These are phyloP conservation scores for Epichloe uncinata DNA, from an alignment of 2,329 filamentous ascomycete species.

Conservation along the genomic window DNA sequence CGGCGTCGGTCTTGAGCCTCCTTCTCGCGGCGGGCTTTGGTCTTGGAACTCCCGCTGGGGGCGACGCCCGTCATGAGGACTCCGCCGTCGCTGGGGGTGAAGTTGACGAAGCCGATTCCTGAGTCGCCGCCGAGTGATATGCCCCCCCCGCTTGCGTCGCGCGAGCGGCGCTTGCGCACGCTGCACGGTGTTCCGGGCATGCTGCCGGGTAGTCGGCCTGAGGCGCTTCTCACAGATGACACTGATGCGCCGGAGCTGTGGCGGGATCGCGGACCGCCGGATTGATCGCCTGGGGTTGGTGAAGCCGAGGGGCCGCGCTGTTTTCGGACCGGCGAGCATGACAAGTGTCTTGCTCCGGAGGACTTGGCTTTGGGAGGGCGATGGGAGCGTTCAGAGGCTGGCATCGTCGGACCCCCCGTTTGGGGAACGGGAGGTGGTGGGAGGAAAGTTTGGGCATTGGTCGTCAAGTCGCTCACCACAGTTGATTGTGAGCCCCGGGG, in stretches of 20 bases:
- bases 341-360: conserved; percentile 37
- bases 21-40: conserved; percentile 81
- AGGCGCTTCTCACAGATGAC: conserved; percentile 22
- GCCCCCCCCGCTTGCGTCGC: conserved; percentile 20
- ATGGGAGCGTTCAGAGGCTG: conserved; percentile 24
- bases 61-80: conserved; percentile 82
- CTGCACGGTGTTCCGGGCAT: conserved; percentile 26
- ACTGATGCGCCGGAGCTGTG: conserved; percentile 27
- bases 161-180: conserved; percentile 26
- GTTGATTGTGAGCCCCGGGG: conserved; percentile 22
- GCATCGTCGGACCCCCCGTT: background rate
- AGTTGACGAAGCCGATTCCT: conserved; percentile 68
- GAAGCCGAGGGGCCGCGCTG: conserved; percentile 26
- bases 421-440: conserved; percentile 16
- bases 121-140: conserved; percentile 15
- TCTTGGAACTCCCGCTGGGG: conserved; percentile 77
- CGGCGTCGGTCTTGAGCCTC: conserved; percentile 69
- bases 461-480: conserved; percentile 21
- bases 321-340: conserved; percentile 29
- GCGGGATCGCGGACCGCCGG: conserved; percentile 17
- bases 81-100: conserved; percentile 64
- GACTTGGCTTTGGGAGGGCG: conserved; percentile 40
- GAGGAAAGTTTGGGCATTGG: conserved; percentile 23
- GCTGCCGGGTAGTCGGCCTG: conserved; percentile 19
- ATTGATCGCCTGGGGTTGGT: conserved; percentile 22